phyloP scores from a whole-genome alignment of 495 filamentous ascomycete species.

The Pyrenopolyporus hunteri region DNA sequence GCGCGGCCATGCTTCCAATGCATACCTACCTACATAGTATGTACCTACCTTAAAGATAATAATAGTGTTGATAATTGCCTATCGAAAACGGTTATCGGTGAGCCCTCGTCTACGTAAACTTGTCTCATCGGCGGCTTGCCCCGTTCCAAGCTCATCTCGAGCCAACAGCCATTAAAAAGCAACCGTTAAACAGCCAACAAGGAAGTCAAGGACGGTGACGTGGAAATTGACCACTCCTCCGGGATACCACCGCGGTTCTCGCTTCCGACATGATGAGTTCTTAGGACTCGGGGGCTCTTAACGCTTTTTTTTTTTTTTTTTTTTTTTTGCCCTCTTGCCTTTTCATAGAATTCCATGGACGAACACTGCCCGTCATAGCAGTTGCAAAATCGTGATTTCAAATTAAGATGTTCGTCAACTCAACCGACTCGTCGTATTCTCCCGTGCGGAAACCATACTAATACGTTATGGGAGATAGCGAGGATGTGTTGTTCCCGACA shows the following conservation, averaged over 20 bases:
- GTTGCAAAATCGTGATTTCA: conserved; percentile 22
- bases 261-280: not conserved
- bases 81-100: conserved; percentile 30
- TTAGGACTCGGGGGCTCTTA: too few relatives aligned
- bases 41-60: too few relatives aligned
- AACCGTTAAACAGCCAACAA: too few relatives aligned
- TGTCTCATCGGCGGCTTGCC: too few relatives aligned
- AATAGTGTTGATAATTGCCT: conserved; percentile 20
- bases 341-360: not conserved
- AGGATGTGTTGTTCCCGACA: not conserved
- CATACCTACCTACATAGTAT: too few relatives aligned
- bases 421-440: conserved; percentile 28
- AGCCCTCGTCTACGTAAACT: conserved; percentile 3
- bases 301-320: too few relatives aligned
- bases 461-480: too few relatives aligned
- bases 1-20: conserved; percentile 17
- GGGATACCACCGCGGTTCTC: not conserved
- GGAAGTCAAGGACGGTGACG: conserved; percentile 26
- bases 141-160: too few relatives aligned
- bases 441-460: too few relatives aligned
- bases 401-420: conserved; percentile 22
- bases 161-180: too few relatives aligned
- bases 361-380: not conserved
- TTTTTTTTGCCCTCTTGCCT: too few relatives aligned
- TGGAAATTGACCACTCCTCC: conserved; percentile 15